Base-by-base conservation (phyloP, 1,139 yeast species). In the Lizanozyma gosingica region DNA sequence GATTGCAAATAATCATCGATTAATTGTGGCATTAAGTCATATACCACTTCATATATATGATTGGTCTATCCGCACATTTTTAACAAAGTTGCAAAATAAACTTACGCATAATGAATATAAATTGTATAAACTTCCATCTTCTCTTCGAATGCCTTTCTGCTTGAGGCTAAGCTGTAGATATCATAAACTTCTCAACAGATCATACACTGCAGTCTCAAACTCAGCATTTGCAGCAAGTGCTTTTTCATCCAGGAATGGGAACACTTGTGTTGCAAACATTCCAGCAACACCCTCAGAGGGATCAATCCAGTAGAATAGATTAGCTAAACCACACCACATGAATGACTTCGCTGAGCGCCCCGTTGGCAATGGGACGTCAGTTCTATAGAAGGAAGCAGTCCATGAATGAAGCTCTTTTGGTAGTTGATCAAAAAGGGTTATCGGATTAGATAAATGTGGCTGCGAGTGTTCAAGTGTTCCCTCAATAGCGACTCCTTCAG, bases 261-360 rank as follows among this genome's bases (percentile, higher is more conserved):
- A 46, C 2, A 59, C 38, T 39, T 59, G 62, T 15, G 59, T 48
- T 4, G 55, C 62, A 44, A 55, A 57, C 41, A 49, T 53, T 1
- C 64, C 65, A n/a, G 58, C 64, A 33, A 61, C 41, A 14, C 56
- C 61, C 35, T 54, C 60, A 36, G 54, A 51, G 14, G 51, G 44
- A 43, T 65, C 70, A 36, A 64, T 45, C 67, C 68, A 64, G 43
- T 53, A 65, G 46, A 46, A 63, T 33, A 60, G 46, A 41, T 62
- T 63, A 4, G 63, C 54, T 33, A 63, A 42, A 1, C 70, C 70
- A 33, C 55, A 50, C 70, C 70, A 65, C 42, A 49, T 50, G 4
- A 56, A 51, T 3, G 65, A 51, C 3, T 57, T 59, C 2, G 49
- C 48, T 14, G 62, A 58, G 34, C 66, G 46, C 1, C 69, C 67